phyloP scores from a whole-genome alignment of 768 basidiomycete genomes.

The Strobilomyces dryophilus region DNA sequence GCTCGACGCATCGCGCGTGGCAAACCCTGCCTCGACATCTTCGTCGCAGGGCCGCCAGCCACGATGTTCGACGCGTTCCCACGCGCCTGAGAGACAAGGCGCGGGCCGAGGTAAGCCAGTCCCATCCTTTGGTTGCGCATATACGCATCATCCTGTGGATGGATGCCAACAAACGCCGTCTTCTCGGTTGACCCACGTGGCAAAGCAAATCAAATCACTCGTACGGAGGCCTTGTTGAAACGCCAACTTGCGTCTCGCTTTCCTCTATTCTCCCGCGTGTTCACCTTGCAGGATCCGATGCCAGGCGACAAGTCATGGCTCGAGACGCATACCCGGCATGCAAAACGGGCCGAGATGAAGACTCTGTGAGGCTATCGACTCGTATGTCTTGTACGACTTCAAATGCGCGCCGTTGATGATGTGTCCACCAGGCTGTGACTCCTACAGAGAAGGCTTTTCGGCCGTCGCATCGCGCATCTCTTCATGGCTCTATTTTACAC shows the following conservation, averaged over 20 bases:
- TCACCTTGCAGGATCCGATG: neutral
- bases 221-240: constrained; percentile 58
- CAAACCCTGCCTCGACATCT: constrained; percentile 91
- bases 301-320: constrained; percentile 88
- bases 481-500: constrained; percentile 82
- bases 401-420: neutral
- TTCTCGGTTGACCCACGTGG: constrained; percentile 53
- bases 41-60: constrained; percentile 88
- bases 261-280: neutral
- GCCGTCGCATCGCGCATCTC: constrained; percentile 84
- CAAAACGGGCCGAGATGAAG: constrained; percentile 94
- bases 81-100: constrained; percentile 79
- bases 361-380: constrained; percentile 90
- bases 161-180: constrained; percentile 44
- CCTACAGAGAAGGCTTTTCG: constrained; percentile 93
- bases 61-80: constrained; percentile 90
- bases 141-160: constrained; percentile 44
- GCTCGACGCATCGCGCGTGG: constrained; percentile 80
- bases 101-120: constrained; percentile 63
- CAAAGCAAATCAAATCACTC: constrained; percentile 50
- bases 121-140: neutral
- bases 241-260: constrained; percentile 59
- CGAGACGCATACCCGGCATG: constrained; percentile 96
- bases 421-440: constrained; percentile 54
- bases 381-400: constrained; percentile 34